Evolutionary conservation across 306 rosid genomes (phyloP), one percentile per base, ranked within the genome.

Genomic region (Cucurbita argyrosperma): DNA sequence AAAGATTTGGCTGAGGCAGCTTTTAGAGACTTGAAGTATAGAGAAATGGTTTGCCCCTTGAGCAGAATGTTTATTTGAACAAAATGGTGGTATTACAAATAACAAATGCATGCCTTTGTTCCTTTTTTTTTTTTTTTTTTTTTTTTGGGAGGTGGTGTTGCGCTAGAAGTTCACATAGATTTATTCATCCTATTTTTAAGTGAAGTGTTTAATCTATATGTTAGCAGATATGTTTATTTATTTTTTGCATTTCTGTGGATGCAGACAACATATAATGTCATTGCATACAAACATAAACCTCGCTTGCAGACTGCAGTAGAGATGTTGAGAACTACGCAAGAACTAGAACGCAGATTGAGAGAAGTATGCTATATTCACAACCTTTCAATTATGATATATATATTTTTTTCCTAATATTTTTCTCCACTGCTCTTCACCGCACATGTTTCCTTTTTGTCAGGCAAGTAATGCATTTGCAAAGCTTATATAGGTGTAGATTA

Each of bases 251-350:
- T 73, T 78, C 76, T 82, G 38, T 77, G 23, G 71, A 45, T 65
- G 71, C 90, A 92, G 96, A 59, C 96, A 3, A 81, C 83, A 3
- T 94, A 88, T 75, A 94, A 91, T 76, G 88, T 91, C 54, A 64
- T 94, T 74, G 90, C 87, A 55, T 91, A 94, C 88, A 87, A 83
- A 85, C 92, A 88, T 81, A 94, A 83, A 72, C 99, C 97, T 0
- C 99, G 99, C 30, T 80, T 94, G 78, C 57, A 66, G 77, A 94
- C 85, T 65, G 97, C 95, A 0, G 60, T 91, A 50, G 96, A 89
- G 82, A 70, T 94, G 89, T 89, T 94, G 52, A 87, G 45, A 79
- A 88, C 89, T 65, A 91, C 96, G 6, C 80, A 91, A 83, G 99
- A 91, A 78, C 88, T 94, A 76, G 99, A 84, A 74, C 82, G 61